Percentiles rank a stretch among this genome's conserved stretches.
Conservation (phyloP, 2,329 filamentous ascomycete species). For the Zymoseptoria ardabiliae region DNA sequence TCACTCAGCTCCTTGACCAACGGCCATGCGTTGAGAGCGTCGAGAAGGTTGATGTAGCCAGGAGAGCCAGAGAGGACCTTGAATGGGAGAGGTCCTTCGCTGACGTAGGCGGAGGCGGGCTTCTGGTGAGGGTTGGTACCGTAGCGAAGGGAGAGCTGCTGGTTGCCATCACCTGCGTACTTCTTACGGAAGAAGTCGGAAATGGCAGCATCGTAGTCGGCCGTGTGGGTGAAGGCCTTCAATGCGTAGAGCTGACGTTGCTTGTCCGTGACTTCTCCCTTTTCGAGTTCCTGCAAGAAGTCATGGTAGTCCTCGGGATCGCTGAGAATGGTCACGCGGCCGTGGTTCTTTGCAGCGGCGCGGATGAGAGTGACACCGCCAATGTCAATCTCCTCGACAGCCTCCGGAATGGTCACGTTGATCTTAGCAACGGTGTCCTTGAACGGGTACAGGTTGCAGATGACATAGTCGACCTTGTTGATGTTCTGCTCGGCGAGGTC, state of each 20-base stretch:
- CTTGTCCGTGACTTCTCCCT: conserved; percentile 75
- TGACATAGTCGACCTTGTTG: conserved; percentile 84
- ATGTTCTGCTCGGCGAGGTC: conserved; percentile 94
- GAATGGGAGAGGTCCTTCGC: conserved; percentile 74
- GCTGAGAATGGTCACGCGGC: conserved; percentile 88
- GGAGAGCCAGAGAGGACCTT: conserved; percentile 84
- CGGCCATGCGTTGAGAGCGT: conserved; percentile 94
- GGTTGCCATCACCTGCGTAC: conserved; percentile 77
- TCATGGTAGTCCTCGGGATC: conserved; percentile 90
- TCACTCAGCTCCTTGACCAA: conserved; percentile 92
- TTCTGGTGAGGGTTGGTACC: conserved; percentile 98
- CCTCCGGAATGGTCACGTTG: conserved; percentile 93
- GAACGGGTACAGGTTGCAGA: conserved; percentile 99
- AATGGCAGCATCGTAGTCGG: conserved; percentile 92
- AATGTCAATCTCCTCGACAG: conserved; percentile 98
- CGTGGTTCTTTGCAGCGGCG: conserved; percentile 96
- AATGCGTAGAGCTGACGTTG: conserved; percentile 85
- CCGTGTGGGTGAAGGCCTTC: conserved; percentile 97
- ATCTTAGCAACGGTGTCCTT: conserved; percentile 96
- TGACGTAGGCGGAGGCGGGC: conserved; percentile 77
- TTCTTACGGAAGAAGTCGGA: conserved; percentile 96
- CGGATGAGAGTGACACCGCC: conserved; percentile 94
- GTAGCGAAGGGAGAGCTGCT: conserved; percentile 83
- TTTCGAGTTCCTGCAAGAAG: conserved; percentile 82
- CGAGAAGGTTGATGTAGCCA: conserved; percentile 95